Evolutionary conservation across 73 alveolate species (phyloP).

Genomic region (Paramecium sexaurelia): DNA sequence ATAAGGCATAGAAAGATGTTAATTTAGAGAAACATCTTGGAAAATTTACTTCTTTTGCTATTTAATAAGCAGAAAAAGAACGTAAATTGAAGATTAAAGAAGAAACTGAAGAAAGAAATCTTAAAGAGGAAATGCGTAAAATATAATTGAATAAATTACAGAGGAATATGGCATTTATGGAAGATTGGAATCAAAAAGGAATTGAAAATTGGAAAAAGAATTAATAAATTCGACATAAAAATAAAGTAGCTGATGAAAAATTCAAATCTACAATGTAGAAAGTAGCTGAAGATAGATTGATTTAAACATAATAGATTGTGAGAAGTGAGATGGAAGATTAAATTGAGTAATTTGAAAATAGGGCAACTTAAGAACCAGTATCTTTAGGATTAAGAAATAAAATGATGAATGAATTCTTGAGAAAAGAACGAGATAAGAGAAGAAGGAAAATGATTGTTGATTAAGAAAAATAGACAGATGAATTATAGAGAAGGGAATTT

Average conservation of each 20-base stretch:
- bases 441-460: slow-evolving; percentile 94
- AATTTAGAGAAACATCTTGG: slow-evolving; percentile 84
- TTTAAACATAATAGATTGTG: slow-evolving; percentile 78
- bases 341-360: slow-evolving; percentile 88
- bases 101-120: slow-evolving; percentile 76
- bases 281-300: slow-evolving; percentile 79
- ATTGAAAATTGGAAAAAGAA: slow-evolving; percentile 97
- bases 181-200: slow-evolving; percentile 97
- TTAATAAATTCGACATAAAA: slow-evolving; percentile 87
- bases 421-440: slow-evolving; percentile 95
- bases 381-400: slow-evolving; percentile 84
- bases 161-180: slow-evolving; percentile 97
- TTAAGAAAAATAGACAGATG: slow-evolving; percentile 91
- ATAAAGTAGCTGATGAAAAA: slow-evolving; percentile 89
- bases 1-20: slow-evolving; percentile 90
- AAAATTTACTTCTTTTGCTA: slow-evolving; percentile 87
- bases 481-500: slow-evolving; percentile 90
- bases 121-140: slow-evolving; percentile 88
- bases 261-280: slow-evolving; percentile 88
- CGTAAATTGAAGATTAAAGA: slow-evolving; percentile 80
- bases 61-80: slow-evolving; percentile 78
- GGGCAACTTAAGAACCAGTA: slow-evolving; percentile 74
- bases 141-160: slow-evolving; percentile 90
- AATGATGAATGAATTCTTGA: slow-evolving; percentile 86
- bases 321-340: slow-evolving; percentile 83